These are phyloP conservation scores for Epithemia pelagica DNA, from an alignment of 108 stramenopile genomes.

Conservation along the genomic window DNA sequence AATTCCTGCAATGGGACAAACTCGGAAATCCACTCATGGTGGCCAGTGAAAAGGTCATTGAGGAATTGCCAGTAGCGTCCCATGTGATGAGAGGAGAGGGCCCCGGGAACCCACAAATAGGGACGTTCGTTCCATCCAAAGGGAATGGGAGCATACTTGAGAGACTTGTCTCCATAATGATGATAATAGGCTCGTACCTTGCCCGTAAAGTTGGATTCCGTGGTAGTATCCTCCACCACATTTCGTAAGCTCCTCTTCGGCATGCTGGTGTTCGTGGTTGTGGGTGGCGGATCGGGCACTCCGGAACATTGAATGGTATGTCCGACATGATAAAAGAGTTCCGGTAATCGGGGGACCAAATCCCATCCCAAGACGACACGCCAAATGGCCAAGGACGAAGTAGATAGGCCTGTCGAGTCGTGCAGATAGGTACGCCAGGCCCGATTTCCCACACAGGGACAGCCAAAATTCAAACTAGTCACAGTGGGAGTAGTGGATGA, in stretches of 20 bases:
- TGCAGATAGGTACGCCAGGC: constrained; percentile 46
- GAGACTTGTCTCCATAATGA: constrained; percentile 49
- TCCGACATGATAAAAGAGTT: constrained; percentile 66
- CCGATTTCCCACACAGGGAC: constrained; percentile 64
- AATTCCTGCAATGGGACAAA: not conserved
- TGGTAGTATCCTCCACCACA: not conserved
- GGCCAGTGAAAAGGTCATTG: not conserved
- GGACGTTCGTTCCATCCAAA: constrained; percentile 57
- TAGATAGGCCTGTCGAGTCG: not conserved
- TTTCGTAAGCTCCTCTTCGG: too few relatives aligned
- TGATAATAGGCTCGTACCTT: constrained; percentile 33
- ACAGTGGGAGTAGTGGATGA: constrained; percentile 1
- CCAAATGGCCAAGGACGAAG: constrained; percentile 25
- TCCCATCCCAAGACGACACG: constrained; percentile 61
- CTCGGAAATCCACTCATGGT: not conserved
- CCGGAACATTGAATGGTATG: constrained; percentile 66
- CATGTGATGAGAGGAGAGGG: constrained; percentile 41
- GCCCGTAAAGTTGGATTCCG: not conserved
- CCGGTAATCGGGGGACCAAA: constrained; percentile 70
- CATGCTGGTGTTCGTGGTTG: constrained; percentile 18
- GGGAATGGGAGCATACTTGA: constrained; percentile 49
- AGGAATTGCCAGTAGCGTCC: constrained; percentile 18
- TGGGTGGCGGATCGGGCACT: constrained; percentile 19
- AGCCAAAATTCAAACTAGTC: constrained; percentile 71
- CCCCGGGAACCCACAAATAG: constrained; percentile 52